These are phyloP conservation scores for Talaromyces marneffei DNA, from an alignment of 2,329 filamentous ascomycete species.

Conservation along the genomic window DNA sequence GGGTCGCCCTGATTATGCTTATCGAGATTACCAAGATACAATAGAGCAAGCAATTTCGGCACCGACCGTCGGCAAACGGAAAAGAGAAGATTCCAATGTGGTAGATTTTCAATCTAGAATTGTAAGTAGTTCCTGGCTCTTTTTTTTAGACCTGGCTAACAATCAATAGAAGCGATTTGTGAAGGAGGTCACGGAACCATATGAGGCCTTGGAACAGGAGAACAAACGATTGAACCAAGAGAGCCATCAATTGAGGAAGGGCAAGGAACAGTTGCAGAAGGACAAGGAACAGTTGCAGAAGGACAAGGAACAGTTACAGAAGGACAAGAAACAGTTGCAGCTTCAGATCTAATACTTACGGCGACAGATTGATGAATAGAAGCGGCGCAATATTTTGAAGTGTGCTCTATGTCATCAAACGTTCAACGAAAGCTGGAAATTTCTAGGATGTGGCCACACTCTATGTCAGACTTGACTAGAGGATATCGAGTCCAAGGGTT, in stretches of 20 bases:
- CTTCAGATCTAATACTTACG: background rate
- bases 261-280: background rate
- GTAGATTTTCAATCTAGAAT: background rate
- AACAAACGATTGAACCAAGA: background rate
- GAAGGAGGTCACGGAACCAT: background rate
- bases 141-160: background rate
- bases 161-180: background rate
- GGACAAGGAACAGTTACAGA: too few species aligned
- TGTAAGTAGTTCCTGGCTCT: background rate
- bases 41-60: background rate
- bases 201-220: background rate
- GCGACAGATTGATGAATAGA: background rate
- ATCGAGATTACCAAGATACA: background rate
- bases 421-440: background rate
- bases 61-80: background rate
- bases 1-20: too few species aligned
- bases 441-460: background rate
- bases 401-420: background rate
- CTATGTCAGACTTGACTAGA: background rate
- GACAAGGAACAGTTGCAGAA: background rate
- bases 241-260: background rate
- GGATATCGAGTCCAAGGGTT: background rate
- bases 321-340: background rate
- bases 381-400: background rate
- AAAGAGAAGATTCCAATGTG: slow-evolving; percentile 2